Base-by-base conservation (phyloP, 495 filamentous ascomycete genomes). In the Amniculicola lignicola region DNA sequence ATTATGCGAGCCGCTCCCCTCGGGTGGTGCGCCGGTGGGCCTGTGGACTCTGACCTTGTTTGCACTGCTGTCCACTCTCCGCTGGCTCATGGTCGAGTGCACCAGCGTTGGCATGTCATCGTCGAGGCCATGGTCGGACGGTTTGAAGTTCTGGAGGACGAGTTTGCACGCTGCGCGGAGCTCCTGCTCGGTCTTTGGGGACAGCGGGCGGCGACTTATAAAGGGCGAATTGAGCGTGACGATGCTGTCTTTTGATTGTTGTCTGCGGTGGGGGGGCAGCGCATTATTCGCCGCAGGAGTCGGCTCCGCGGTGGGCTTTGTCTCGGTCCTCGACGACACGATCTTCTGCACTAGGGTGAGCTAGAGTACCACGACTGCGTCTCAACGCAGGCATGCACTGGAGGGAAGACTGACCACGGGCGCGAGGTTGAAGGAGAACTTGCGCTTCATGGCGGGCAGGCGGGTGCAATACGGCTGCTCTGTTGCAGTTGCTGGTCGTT, bases 91-190 rank as follows among this genome's bases (percentile, higher is more conserved):
- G 23, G 31, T 42, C 28, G 40, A 6, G 16, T 40, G 16, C 29
- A 33, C n/a, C 29, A 9, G 29, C 29, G 7, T 7, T 33, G 7
- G 29, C n/a, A n/a, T 23, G 6, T 69, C 57, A 24, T 68, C 64
- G 23, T 58, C 53, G 42, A 65, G 63, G 6, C 58, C 55, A 48
- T 69, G 58, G 36, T 66, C 61, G 12, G 61, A 64, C 29, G 70
- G 70, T 54, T 68, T 71, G 61, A 63, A 71, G 43, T 70, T 54
- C 43, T 69, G 60, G 18, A 72, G 49, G 14, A 73, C 62, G 6
- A 64, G 51, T 15, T 66, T 65, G 44, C 70, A 73, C 2, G 70
- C 64, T 14, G 54, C 35, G 21, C 68, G 62, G 4, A 73, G 64
- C 46, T 73, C 67, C 16, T 54, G 54, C 35, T 73, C 70, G 24